A percentile compares a stretch with the other conserved stretches of the same genome.
phyloP scores from a whole-genome alignment of 164 flowering plant genomes.

The Umbilicus rupestris region DNA sequence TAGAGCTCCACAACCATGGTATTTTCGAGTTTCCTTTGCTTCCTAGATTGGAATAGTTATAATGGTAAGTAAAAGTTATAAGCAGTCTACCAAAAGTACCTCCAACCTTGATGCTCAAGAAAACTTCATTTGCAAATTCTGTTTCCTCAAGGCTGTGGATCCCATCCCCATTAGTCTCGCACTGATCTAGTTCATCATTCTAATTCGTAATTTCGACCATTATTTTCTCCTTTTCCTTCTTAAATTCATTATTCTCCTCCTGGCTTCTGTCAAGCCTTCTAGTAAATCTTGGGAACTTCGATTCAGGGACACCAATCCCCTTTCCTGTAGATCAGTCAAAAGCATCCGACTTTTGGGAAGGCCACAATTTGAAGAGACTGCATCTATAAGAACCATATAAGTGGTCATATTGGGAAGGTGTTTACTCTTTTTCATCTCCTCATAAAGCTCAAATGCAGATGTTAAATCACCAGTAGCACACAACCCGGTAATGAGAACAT shows the following conservation, averaged over 20 bases:
- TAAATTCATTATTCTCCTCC: slow-evolving; percentile 26
- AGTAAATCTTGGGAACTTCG: slow-evolving; percentile 20
- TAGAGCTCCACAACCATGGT: too few species aligned
- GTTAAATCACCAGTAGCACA: slow-evolving; percentile 37
- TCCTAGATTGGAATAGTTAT: too few species aligned
- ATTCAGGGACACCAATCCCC: slow-evolving; percentile 36
- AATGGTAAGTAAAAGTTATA: too few species aligned
- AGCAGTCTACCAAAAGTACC: too few species aligned
- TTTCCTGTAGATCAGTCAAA: slow-evolving; percentile 40
- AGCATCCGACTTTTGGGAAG: slow-evolving; percentile 28
- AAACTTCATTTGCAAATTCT: background rate
- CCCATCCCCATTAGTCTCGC: background rate
- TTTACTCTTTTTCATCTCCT: slow-evolving; percentile 59
- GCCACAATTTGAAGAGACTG: slow-evolving; percentile 22
- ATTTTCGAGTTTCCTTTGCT: too few species aligned
- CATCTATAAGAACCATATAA: slow-evolving; percentile 37
- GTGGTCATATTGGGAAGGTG: slow-evolving; percentile 50
- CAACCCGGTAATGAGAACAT: slow-evolving; percentile 65
- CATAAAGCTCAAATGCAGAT: slow-evolving; percentile 51
- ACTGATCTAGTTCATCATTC: background rate
- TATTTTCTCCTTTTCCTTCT: slow-evolving; percentile 23
- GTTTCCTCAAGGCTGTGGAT: background rate
- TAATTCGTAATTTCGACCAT: background rate
- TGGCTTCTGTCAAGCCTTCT: slow-evolving; percentile 25
- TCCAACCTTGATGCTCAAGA: slow-evolving; percentile 5